Evolutionary conservation across 345 rosid species (phyloP).

Genomic region (Psidium guajava): DNA sequence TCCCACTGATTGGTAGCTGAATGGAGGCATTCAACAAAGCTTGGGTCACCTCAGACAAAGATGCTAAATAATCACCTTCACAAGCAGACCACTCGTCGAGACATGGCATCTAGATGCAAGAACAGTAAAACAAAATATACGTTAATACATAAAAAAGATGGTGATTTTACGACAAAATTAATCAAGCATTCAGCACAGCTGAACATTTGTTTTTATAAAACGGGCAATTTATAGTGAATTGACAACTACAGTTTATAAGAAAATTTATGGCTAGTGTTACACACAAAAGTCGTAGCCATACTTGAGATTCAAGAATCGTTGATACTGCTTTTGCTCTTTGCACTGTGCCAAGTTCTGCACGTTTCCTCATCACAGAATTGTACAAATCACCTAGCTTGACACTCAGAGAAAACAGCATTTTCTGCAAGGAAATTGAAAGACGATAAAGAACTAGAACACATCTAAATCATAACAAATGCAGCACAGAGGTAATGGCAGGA

Average conservation of each 20-base stretch:
- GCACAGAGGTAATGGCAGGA: neutral
- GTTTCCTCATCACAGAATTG: constrained; percentile 52
- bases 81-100: constrained; percentile 57
- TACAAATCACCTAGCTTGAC: constrained; percentile 45
- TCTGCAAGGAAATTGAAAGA: constrained; percentile 26
- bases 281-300: constrained; percentile 17
- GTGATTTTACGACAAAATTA: neutral
- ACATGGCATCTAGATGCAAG: constrained; percentile 43
- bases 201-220: neutral
- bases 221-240: neutral
- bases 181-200: neutral
- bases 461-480: neutral
- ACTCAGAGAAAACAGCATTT: constrained; percentile 41
- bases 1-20: constrained; percentile 52
- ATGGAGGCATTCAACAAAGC: constrained; percentile 48
- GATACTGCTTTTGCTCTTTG: constrained; percentile 30
- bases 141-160: neutral
- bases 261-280: neutral
- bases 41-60: constrained; percentile 47
- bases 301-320: constrained; percentile 56
- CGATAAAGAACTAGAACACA: neutral
- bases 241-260: neutral
- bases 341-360: constrained; percentile 35
- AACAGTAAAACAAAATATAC: neutral
- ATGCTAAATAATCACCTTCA: constrained; percentile 42